These are phyloP conservation scores for Ustilago bromivora DNA, from an alignment of 1,284 basidiomycete species.

Conservation along the genomic window DNA sequence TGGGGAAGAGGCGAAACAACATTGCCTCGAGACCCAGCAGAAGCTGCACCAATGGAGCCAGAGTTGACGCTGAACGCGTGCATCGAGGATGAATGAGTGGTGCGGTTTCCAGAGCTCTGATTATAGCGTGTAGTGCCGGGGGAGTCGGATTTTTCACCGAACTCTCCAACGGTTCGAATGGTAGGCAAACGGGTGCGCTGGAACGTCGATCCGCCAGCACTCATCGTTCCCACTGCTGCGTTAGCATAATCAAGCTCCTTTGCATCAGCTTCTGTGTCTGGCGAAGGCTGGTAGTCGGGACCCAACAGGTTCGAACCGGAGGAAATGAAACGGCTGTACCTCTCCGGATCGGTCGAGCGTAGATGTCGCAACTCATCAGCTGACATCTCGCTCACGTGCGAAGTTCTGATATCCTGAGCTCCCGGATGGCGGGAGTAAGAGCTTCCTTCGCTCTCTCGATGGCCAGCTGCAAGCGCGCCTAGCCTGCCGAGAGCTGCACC, in stretches of 20 bases:
- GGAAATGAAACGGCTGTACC: constrained; percentile 58
- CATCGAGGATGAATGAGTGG: neutral
- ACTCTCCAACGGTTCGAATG: constrained; percentile 56
- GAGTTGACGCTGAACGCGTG: constrained; percentile 5
- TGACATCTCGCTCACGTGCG: constrained; percentile 26
- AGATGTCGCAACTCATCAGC: constrained; percentile 36
- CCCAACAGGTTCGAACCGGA: constrained; percentile 48
- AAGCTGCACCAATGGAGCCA: constrained; percentile 19
- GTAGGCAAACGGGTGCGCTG: constrained; percentile 44
- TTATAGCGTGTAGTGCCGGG: neutral
- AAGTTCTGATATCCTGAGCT: constrained; percentile 12
- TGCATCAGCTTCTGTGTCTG: constrained; percentile 9
- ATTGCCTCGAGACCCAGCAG: constrained; percentile 10
- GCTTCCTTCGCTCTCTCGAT: constrained; percentile 51
- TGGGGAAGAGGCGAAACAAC: constrained; percentile 29
- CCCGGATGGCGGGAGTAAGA: constrained; percentile 29
- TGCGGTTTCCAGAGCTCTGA: constrained; percentile 11
- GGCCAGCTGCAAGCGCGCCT: constrained; percentile 52
- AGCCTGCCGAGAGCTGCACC: constrained; percentile 40
- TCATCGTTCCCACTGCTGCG: constrained; percentile 2
- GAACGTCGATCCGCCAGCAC: constrained; percentile 1
- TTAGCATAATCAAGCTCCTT: constrained; percentile 8
- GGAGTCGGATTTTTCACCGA: constrained; percentile 47
- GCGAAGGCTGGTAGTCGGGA: constrained; percentile 40
- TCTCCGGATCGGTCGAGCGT: constrained; percentile 33